Percentiles rank a stretch among this genome's conserved stretches.
These are phyloP conservation scores for Graphiopsis chlorocephala DNA, from an alignment of 2,329 filamentous ascomycete genomes.

Conservation along the genomic window DNA sequence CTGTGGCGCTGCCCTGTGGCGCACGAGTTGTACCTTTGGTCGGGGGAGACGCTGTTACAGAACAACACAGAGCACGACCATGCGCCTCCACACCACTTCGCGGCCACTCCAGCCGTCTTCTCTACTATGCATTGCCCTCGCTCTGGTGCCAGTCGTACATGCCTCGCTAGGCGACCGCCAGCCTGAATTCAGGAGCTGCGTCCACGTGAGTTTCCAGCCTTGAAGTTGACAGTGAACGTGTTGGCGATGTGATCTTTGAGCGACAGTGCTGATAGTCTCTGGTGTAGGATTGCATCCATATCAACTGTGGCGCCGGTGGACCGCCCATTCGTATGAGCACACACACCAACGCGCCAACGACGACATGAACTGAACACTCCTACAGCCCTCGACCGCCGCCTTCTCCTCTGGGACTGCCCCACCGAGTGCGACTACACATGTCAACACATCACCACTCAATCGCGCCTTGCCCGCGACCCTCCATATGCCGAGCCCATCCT, in stretches of 20 bases:
- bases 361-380: slow-evolving; percentile 22
- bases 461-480: slow-evolving; percentile 63
- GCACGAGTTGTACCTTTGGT: not conserved
- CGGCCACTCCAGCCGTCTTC: slow-evolving; percentile 15
- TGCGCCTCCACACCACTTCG: slow-evolving; percentile 23
- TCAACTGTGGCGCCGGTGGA: slow-evolving; percentile 72
- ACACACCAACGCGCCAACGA: not conserved
- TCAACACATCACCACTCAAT: slow-evolving; percentile 83
- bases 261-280: not conserved
- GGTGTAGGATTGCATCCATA: slow-evolving; percentile 68
- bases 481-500: slow-evolving; percentile 67
- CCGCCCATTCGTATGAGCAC: slow-evolving; percentile 63
- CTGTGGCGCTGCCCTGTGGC: not conserved
- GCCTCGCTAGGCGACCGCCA: slow-evolving; percentile 58
- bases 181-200: slow-evolving; percentile 83
- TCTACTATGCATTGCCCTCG: not conserved
- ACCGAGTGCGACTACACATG: slow-evolving; percentile 97
- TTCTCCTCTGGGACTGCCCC: slow-evolving; percentile 89
- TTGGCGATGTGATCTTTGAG: not conserved
- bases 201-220: slow-evolving; percentile 60
- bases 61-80: slow-evolving; percentile 21
- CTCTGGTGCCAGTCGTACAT: not conserved
- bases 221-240: not conserved
- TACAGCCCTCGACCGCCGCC: slow-evolving; percentile 74
- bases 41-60: not conserved